Evolutionary conservation across 2,329 filamentous ascomycete species (phyloP), one percentile per base, ranked within the genome.

Genomic region (Trichoderma sp.): DNA sequence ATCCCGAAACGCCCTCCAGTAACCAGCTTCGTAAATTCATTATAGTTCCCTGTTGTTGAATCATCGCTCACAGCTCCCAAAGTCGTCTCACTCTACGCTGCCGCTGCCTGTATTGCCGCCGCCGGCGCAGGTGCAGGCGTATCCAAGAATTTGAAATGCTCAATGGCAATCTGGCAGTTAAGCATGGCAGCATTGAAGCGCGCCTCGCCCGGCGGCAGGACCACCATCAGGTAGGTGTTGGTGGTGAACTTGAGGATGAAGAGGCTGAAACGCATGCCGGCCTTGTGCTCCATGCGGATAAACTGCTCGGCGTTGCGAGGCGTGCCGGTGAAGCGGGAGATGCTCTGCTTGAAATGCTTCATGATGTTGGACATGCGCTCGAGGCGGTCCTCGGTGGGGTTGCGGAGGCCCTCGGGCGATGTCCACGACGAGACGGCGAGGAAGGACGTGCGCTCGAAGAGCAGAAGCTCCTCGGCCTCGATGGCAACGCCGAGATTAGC

Each of bases 401-500:
- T 99, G 68, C 90, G 85, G 45, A 89, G 88, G 62, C 95, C 95
- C 77, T 93, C 89, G 21, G 91, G 88, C 2, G 94, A 93, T 6
- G 94, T 94, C 86, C 97, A 97, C 75, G 93, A 95, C 0, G 95
- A 97, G n/a, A 99, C 95, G 71, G 96, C 97, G 0, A 99, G 90
- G 85, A 98, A 99, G 0, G 95, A 98, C 3, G 95, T 97, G 74
- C 97, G 91, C 86, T 99, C 97, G 82, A 98, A 98, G 53, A 99
- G 88, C 2, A 98, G 92, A 38, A 98, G 91, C 87, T 99, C 97
- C 82, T 98, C 93, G 1, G 97, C 97, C 83, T 97, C 93, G 78
- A 98, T 95, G 67, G 97, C 91, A 56, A 93, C 90, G 6, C 95
- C 95, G 35, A 99, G 89, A 50, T 94, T 92, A 45, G 91, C 90